Conservation (phyloP, 305 asterid genomes). For the Euphrasia arctica region DNA sequence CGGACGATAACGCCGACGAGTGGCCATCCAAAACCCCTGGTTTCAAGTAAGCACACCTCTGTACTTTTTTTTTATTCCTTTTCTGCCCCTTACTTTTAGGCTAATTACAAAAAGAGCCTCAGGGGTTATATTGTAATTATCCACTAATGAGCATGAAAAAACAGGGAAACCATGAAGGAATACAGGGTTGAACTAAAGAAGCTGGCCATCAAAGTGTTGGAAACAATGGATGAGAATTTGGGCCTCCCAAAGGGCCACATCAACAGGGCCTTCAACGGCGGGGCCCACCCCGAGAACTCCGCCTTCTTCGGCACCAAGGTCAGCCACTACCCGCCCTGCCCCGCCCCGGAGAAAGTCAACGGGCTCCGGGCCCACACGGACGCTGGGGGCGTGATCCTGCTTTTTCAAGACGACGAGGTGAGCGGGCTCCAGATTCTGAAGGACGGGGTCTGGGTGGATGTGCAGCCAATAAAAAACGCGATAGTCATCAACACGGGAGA, state of each 20-base stretch:
- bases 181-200: conserved; percentile 65
- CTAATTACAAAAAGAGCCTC: neutral
- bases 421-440: conserved; percentile 76
- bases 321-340: conserved; percentile 93
- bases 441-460: conserved; percentile 73
- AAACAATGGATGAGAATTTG: conserved; percentile 73
- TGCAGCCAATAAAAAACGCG: conserved; percentile 58
- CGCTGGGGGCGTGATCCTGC: conserved; percentile 83
- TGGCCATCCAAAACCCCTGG: conserved; percentile 69
- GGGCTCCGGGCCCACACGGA: conserved; percentile 96
- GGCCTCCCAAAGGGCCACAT: conserved; percentile 66
- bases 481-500: conserved; percentile 90
- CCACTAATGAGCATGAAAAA: neutral
- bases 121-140: neutral
- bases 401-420: conserved; percentile 78
- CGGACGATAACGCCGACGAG: conserved; percentile 53
- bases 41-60: conserved; percentile 51
- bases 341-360: conserved; percentile 60
- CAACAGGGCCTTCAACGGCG: conserved; percentile 59
- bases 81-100: neutral
- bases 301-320: conserved; percentile 93
- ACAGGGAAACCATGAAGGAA: conserved; percentile 82
- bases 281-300: conserved; percentile 32
- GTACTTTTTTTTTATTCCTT: neutral
- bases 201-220: conserved; percentile 61